Evolutionary conservation across 2,329 filamentous ascomycete genomes (phyloP).

Genomic region (Lasiodiplodia sp.): DNA sequence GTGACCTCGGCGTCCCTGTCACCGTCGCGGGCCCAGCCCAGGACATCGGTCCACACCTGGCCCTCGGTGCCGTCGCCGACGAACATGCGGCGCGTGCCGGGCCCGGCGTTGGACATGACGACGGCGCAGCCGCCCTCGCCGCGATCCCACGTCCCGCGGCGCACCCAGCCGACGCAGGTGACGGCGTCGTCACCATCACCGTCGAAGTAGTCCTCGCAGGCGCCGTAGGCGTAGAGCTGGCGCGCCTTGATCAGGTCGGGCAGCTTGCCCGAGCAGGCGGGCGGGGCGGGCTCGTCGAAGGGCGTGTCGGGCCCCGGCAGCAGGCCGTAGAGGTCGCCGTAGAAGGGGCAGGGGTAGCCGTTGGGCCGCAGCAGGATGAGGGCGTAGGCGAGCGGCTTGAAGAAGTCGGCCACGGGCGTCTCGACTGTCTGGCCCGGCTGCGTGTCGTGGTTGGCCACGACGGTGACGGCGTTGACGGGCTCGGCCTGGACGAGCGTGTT

Average conservation of each 20-base stretch:
- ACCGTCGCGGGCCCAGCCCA: constrained; percentile 59
- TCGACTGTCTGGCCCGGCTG: constrained; percentile 69
- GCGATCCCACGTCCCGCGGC: constrained; percentile 56
- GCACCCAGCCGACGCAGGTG: constrained; percentile 69
- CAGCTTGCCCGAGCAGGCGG: constrained; percentile 62
- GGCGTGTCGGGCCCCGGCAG: constrained; percentile 46
- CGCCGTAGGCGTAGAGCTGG: constrained; percentile 71
- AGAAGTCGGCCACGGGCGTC: constrained; percentile 68
- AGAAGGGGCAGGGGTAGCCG: constrained; percentile 74
- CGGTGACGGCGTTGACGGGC: constrained; percentile 65
- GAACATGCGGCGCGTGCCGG: constrained; percentile 65
- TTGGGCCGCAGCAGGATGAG: constrained; percentile 71
- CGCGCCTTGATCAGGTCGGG: constrained; percentile 68
- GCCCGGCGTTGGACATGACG: constrained; percentile 62
- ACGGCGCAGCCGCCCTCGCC: constrained; percentile 44
- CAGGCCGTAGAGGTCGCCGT: constrained; percentile 73
- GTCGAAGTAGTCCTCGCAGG: constrained; percentile 67
- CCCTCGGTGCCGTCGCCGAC: constrained; percentile 66
- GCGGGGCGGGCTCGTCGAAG: constrained; percentile 51
- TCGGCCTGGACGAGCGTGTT: constrained; percentile 62
- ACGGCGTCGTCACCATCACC: constrained; percentile 50
- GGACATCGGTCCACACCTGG: constrained; percentile 70
- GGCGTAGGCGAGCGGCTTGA: constrained; percentile 75
- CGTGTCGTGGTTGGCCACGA: constrained; percentile 78
- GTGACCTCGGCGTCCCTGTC: constrained; percentile 54